These are phyloP conservation scores for Raffaelea ambrosiae DNA, from an alignment of 2,329 filamentous ascomycete genomes.

Conservation along the genomic window DNA sequence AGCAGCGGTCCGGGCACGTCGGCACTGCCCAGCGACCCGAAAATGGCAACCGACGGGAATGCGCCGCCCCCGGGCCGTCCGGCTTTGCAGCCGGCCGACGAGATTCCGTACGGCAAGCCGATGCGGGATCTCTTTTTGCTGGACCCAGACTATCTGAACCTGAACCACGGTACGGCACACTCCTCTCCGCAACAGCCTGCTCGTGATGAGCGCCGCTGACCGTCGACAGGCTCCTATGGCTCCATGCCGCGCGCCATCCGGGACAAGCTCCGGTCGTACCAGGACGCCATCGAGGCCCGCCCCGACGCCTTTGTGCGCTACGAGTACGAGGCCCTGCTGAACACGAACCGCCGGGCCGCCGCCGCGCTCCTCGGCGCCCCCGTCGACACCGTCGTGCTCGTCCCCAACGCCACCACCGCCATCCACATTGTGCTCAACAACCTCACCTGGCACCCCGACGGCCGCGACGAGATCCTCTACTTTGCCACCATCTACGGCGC, in stretches of 20 bases:
- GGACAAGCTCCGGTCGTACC: constrained; percentile 51
- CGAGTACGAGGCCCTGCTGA: constrained; percentile 52
- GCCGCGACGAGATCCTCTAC: constrained; percentile 69
- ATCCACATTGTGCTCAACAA: constrained; percentile 75
- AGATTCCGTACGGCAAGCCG: too few species aligned
- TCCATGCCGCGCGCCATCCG: constrained; percentile 59
- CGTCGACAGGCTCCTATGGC: constrained; percentile 71
- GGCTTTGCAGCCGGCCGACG: too few species aligned
- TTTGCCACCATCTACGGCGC: constrained; percentile 74
- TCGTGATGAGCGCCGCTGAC: too few species aligned
- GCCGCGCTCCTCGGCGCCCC: constrained; percentile 56
- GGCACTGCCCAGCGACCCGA: too few species aligned
- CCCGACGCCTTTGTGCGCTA: constrained; percentile 74
- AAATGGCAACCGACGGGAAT: too few species aligned
- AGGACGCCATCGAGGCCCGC: constrained; percentile 55
- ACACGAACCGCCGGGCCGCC: constrained; percentile 54
- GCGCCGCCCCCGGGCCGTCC: too few species aligned
- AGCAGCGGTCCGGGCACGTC: too few species aligned
- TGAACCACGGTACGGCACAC: too few species aligned
- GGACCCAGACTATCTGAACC: too few species aligned
- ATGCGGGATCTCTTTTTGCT: too few species aligned
- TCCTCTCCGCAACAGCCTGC: too few species aligned
- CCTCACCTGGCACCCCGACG: constrained; percentile 56
- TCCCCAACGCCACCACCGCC: constrained; percentile 72
- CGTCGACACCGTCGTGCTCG: constrained; percentile 60